Conservation (phyloP, 495 filamentous ascomycete genomes). For the Xylaria palmicola region DNA sequence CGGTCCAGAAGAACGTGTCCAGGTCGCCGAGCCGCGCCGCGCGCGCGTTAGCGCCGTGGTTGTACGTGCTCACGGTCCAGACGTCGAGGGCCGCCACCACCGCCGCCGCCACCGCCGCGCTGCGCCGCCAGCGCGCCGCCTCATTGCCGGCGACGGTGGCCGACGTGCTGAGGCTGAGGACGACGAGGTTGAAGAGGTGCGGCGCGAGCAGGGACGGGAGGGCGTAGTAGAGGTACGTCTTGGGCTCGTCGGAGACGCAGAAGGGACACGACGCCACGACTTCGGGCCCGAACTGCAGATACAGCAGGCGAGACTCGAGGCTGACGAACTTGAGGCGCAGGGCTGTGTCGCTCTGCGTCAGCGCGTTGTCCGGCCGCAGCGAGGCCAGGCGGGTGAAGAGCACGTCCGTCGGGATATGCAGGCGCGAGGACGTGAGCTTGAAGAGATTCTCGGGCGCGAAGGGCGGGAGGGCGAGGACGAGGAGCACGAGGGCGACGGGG, state of each 20-base stretch:
- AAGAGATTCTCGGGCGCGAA: constrained; percentile 84
- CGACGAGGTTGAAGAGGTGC: constrained; percentile 71
- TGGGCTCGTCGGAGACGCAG: constrained; percentile 71
- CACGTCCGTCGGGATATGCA: constrained; percentile 80
- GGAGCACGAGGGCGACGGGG: constrained; percentile 52
- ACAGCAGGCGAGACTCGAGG: constrained; percentile 71
- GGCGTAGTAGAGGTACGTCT: constrained; percentile 77
- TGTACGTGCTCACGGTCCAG: constrained; percentile 58
- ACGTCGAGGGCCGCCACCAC: constrained; percentile 62
- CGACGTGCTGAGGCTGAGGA: constrained; percentile 64
- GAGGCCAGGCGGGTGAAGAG: constrained; percentile 76
- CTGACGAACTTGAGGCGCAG: constrained; percentile 67
- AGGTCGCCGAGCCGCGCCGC: constrained; percentile 58
- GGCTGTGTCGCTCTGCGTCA: constrained; percentile 61
- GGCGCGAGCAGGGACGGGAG: constrained; percentile 70
- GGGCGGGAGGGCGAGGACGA: constrained; percentile 63
- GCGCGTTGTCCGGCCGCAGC: constrained; percentile 51
- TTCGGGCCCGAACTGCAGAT: constrained; percentile 76
- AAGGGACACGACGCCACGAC: constrained; percentile 72
- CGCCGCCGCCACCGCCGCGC: constrained; percentile 63
- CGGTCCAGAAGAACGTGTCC: constrained; percentile 66
- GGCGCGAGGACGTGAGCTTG: constrained; percentile 68
- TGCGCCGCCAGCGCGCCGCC: constrained; percentile 64
- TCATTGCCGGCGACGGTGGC: constrained; percentile 51
- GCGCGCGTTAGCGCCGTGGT: constrained; percentile 57